Evolutionary conservation across 768 basidiomycete genomes (phyloP), one percentile per base, ranked within the genome.

Genomic region (Rhodotorula graminis): DNA sequence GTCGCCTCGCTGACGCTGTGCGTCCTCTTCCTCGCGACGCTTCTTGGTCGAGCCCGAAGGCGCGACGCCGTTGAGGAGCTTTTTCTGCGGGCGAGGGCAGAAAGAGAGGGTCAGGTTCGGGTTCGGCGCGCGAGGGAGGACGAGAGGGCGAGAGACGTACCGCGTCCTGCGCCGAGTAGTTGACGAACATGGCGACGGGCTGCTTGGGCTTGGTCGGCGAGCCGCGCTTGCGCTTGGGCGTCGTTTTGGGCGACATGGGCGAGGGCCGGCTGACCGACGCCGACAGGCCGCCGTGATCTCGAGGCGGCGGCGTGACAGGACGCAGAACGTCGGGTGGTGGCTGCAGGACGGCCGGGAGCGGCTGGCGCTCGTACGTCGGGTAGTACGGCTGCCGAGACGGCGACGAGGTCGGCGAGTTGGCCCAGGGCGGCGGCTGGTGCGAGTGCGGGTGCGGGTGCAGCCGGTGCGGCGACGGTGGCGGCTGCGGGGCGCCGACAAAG

Each of bases 11-110:
- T 46, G 44, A 18, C 44, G 44, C 44, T 46, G 44, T 14, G 44
- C 69, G 55, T 75, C 76, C 19, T 76, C 76, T 44, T 77, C 77
- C 53, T 76, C 77, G 3, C 73, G 60, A 47, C 70, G 71, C 61
- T 77, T 69, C 62, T 75, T 77, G 37, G 70, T 71, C 55, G 75
- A 76, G 31, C 78, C 78, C 16, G 71, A 73, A 3, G 78, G 78
- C 0, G 78, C 78, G 52, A 78, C 77, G 29, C 76, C 77, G 33
- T 63, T 74, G 37, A 78, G 58, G 8, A 79, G 66, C 70, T 78
- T 77, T 53, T 76, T 77, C 66, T 72, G 71, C 56, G 12, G 37
- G 21, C 7, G 2, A 40, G 37, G 49, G n/a, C 10, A 55, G 12
- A 6, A 44, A 42, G 37, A 21, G 21, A 2, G 9, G 31, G 29